A percentile compares a stretch with the other conserved stretches of the same genome.
Evolutionary conservation across 2,329 filamentous ascomycete genomes (phyloP).

Genomic region (Xylaria sp.): DNA sequence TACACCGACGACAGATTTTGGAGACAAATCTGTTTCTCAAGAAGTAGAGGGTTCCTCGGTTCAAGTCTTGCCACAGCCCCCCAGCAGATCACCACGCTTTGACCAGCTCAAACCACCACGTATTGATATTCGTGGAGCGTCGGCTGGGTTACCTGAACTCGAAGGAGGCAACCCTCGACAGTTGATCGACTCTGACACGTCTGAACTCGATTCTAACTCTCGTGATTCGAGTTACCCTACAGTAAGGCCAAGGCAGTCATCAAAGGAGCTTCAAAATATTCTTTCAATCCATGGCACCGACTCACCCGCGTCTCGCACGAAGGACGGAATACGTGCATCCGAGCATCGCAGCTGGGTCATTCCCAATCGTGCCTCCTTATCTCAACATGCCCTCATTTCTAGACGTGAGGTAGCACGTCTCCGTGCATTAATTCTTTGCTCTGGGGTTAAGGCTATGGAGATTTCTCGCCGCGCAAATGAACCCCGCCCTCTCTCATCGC

Average conservation of each 20-base stretch:
- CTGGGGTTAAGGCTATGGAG: conserved; percentile 88
- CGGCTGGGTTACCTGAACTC: conserved; percentile 44
- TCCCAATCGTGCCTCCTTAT: conserved; percentile 48
- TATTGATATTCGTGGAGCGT: conserved; percentile 53
- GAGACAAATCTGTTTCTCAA: conserved; percentile 30
- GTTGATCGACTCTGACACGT: conserved; percentile 43
- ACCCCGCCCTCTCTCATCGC: conserved; percentile 46
- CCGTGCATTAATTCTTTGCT: conserved; percentile 75
- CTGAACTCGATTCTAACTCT: conserved; percentile 47
- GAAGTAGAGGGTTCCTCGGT: conserved; percentile 27
- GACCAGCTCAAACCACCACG: conserved; percentile 56
- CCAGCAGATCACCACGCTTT: conserved; percentile 52
- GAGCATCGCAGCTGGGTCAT: conserved; percentile 55
- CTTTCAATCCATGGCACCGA: conserved; percentile 37
- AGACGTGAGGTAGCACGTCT: conserved; percentile 82
- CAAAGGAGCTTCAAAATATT: conserved; percentile 46
- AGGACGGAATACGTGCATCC: conserved; percentile 22
- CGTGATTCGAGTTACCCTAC: conserved; percentile 34
- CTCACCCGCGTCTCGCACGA: conserved; percentile 1
- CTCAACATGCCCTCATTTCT: conserved; percentile 54
- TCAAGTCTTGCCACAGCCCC: conserved; percentile 38
- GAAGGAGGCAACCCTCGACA: conserved; percentile 26
- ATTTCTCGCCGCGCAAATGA: conserved; percentile 70
- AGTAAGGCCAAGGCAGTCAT: conserved; percentile 42
- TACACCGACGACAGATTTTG: conserved; percentile 43